These are phyloP conservation scores for Flaveria sonorensis DNA, from an alignment of 129 eudicot genomes.

Conservation along the genomic window DNA sequence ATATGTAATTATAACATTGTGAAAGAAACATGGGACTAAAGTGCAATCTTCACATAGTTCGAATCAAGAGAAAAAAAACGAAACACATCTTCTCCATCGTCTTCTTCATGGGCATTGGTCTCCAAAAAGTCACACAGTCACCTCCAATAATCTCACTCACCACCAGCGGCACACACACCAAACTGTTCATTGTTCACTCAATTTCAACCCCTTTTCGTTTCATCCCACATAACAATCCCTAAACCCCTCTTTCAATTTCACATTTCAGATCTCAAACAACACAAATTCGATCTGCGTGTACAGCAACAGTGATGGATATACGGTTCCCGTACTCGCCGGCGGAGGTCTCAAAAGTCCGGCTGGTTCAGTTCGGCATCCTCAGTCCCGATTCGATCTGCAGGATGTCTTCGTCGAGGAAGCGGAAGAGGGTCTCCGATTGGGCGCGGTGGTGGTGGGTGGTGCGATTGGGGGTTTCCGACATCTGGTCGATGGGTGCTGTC, in stretches of 20 bases:
- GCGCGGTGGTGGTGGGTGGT: no score
- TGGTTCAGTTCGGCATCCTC: slow-evolving; percentile 91
- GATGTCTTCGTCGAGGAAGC: no score
- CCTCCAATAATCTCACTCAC: slow-evolving; percentile 33
- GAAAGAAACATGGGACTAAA: slow-evolving; percentile 16
- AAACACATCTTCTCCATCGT: slow-evolving; percentile 8
- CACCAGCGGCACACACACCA: slow-evolving; percentile 11
- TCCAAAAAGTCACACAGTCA: slow-evolving; percentile 36
- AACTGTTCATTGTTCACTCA: background rate
- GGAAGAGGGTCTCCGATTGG: no score
- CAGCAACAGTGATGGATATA: slow-evolving; percentile 53
- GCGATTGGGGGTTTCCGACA: no score
- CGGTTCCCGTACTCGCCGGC: slow-evolving; percentile 96
- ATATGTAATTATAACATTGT: background rate
- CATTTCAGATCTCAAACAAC: slow-evolving; percentile 28
- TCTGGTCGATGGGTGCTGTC: no score
- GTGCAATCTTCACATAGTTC: background rate
- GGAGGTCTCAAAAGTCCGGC: slow-evolving; percentile 85
- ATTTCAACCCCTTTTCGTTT: background rate
- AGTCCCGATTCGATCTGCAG: no score
- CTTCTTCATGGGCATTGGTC: slow-evolving; percentile 41
- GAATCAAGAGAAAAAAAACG: slow-evolving; percentile 7
- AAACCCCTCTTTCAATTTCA: slow-evolving; percentile 10
- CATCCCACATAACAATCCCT: background rate
- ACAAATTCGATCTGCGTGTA: slow-evolving; percentile 22